A percentile compares a stretch with the other conserved stretches of the same genome.
Evolutionary conservation across 2,329 filamentous ascomycete species (phyloP).

Genomic region (Tolypocladium album): DNA sequence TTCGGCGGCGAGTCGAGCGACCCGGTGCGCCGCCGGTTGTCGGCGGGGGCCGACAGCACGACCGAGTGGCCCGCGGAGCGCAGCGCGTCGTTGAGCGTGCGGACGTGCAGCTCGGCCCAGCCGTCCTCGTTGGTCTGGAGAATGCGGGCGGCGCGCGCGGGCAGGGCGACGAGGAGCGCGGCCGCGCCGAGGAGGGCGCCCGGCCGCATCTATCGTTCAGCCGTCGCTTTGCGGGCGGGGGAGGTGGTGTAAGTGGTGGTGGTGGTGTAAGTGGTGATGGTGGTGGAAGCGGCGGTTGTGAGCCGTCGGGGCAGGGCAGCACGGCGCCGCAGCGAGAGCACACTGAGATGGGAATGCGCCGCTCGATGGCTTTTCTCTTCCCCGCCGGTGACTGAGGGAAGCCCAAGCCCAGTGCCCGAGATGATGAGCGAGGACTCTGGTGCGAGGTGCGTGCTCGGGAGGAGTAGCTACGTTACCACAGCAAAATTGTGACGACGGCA

Average conservation of each 20-base stretch:
- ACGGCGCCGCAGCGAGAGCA: too few relatives aligned
- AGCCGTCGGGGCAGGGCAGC: too few relatives aligned
- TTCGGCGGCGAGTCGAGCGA: slow-evolving; percentile 33
- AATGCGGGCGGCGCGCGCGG: slow-evolving; percentile 32
- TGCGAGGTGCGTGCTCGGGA: too few relatives aligned
- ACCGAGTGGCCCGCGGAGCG: slow-evolving; percentile 45
- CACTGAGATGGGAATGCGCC: too few relatives aligned
- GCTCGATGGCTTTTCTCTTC: too few relatives aligned
- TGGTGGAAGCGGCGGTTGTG: too few relatives aligned
- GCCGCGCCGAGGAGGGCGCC: background rate
- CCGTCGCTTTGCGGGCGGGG: background rate
- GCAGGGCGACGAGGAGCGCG: background rate
- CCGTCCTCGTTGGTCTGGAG: slow-evolving; percentile 63
- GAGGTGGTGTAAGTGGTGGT: too few relatives aligned
- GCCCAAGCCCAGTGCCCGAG: too few relatives aligned
- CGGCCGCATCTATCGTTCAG: background rate
- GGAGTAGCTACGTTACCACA: too few relatives aligned
- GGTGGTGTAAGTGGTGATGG: background rate
- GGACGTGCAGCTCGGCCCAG: slow-evolving; percentile 60
- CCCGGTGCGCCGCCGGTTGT: slow-evolving; percentile 53
- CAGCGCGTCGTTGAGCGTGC: slow-evolving; percentile 47
- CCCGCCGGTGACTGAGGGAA: too few relatives aligned
- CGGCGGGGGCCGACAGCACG: slow-evolving; percentile 54
- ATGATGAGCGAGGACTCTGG: too few relatives aligned
- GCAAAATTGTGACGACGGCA: too few relatives aligned